These are phyloP conservation scores for Rhododendron molle DNA, from an alignment of 148 eudicot genomes.

Conservation along the genomic window DNA sequence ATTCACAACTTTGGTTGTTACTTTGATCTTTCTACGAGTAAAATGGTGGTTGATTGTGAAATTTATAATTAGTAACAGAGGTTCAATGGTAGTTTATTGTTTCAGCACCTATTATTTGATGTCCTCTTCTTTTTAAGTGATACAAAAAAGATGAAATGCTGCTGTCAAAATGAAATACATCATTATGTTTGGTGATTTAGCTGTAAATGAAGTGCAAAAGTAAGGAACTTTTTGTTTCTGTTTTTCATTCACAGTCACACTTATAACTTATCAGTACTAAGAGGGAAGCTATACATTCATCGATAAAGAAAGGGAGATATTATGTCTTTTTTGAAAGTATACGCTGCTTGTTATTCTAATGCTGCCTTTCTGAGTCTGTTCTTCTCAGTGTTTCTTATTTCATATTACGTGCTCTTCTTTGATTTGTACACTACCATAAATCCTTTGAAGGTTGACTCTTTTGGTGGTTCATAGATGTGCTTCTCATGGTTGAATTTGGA, in stretches of 20 bases:
- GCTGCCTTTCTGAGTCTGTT: not conserved
- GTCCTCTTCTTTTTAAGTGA: not conserved
- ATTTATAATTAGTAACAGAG: not conserved
- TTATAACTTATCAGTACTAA: not conserved
- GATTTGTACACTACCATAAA: not conserved
- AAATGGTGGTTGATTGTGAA: not conserved
- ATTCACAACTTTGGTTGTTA: not conserved
- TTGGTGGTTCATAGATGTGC: not conserved
- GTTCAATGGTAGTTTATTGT: not conserved
- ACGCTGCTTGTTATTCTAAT: not conserved
- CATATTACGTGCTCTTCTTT: conserved; percentile 2
- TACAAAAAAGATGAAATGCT: not conserved
- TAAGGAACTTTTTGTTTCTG: not conserved
- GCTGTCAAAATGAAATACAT: not conserved
- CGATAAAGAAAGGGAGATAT: not conserved
- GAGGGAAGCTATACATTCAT: not conserved
- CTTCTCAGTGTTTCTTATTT: not conserved
- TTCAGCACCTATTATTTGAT: not conserved
- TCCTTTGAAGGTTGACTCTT: not conserved
- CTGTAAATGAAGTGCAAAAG: not conserved
- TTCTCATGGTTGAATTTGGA: conserved; percentile 8
- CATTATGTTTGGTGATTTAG: not conserved
- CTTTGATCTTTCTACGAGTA: not conserved
- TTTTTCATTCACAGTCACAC: not conserved
- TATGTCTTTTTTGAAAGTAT: not conserved